A percentile compares a stretch with the other conserved stretches of the same genome.
These are phyloP conservation scores for Mycosarcoma mackinlayi DNA, from an alignment of 1,284 basidiomycete species.

Conservation along the genomic window DNA sequence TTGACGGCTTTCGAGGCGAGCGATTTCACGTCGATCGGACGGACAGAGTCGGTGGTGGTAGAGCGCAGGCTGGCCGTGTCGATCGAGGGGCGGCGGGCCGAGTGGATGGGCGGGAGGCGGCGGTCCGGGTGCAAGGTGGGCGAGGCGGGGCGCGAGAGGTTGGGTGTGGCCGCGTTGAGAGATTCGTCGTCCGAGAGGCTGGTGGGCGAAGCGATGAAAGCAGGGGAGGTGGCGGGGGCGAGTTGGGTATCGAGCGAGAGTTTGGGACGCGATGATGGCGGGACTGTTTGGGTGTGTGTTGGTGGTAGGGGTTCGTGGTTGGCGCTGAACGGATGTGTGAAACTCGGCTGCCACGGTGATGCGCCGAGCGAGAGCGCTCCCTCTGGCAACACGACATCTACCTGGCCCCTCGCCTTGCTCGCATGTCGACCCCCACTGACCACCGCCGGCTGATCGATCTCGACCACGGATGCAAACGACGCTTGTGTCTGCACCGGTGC, in stretches of 20 bases:
- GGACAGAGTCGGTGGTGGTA: conserved; percentile 5
- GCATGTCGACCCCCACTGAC: too few species aligned
- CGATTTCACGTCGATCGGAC: conserved; percentile 29
- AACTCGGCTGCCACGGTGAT: conserved; percentile 19
- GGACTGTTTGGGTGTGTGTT: too few species aligned
- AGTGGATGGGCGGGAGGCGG: neutral
- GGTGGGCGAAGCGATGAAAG: conserved; percentile 10
- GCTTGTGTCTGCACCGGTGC: neutral
- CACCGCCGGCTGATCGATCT: too few species aligned
- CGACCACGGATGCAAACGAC: conserved; percentile 9
- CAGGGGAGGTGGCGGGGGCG: conserved; percentile 5
- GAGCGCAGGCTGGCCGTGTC: conserved; percentile 7
- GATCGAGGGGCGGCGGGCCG: conserved; percentile 1
- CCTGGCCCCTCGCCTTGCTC: too few species aligned
- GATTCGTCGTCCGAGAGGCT: neutral
- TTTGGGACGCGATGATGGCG: too few species aligned
- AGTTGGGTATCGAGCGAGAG: conserved; percentile 26
- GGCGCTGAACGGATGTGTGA: conserved; percentile 28
- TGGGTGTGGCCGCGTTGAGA: neutral
- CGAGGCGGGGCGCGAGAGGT: conserved; percentile 16
- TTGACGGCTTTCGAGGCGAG: conserved; percentile 31
- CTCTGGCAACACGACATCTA: conserved; percentile 16
- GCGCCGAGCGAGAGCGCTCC: conserved; percentile 30
- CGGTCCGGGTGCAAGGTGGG: neutral
- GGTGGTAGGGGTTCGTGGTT: conserved; percentile 8